Conservation (phyloP, 225 moss, liverwort and hornwort genomes). For the Bryum argenteum region DNA sequence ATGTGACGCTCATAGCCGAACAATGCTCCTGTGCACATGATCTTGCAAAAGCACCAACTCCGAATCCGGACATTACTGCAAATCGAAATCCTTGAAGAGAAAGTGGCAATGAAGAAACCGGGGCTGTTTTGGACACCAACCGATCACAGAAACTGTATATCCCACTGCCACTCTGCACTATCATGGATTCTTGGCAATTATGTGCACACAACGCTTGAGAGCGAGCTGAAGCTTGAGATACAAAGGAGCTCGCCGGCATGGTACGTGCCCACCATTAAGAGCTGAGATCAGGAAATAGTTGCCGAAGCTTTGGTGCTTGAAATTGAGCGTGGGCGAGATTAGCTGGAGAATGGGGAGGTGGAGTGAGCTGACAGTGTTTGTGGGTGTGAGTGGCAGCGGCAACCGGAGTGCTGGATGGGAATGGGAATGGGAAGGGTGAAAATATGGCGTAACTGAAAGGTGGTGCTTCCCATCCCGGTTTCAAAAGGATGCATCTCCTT, state of each 20-base stretch:
- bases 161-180: too few species aligned
- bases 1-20: background rate
- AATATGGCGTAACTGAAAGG: conserved; percentile 31
- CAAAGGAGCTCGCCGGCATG: background rate
- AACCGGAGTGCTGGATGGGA: background rate
- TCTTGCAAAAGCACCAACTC: background rate
- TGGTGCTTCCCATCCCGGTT: conserved; percentile 50
- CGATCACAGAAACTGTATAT: too few species aligned
- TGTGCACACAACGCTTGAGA: background rate
- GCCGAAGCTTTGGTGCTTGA: too few species aligned
- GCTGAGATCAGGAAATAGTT: too few species aligned
- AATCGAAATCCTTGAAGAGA: too few species aligned
- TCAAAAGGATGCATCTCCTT: conserved; percentile 39
- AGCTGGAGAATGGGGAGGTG: background rate
- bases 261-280: too few species aligned
- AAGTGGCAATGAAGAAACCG: too few species aligned
- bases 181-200: too few species aligned
- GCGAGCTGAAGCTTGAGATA: conserved; percentile 8
- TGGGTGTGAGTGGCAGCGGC: background rate
- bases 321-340: background rate
- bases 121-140: too few species aligned
- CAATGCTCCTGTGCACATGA: background rate
- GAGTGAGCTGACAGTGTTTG: conserved; percentile 19
- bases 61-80: background rate
- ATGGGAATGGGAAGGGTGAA: background rate